These are phyloP conservation scores for Pichiaceae sp. DNA, from an alignment of 1,139 yeast genomes.

Conservation along the genomic window DNA sequence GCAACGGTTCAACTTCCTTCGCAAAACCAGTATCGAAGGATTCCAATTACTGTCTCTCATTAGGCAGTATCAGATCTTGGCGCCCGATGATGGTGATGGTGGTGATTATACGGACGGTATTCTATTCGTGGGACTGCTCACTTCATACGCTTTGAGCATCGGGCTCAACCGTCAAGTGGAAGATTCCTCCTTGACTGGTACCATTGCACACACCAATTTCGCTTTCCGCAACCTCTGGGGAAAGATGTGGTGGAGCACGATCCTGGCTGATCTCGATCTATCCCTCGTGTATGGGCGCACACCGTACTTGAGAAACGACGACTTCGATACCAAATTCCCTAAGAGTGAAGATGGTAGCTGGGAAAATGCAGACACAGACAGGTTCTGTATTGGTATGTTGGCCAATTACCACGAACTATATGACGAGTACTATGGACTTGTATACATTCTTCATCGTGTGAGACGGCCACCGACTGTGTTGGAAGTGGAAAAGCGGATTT, in stretches of 20 bases:
- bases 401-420: constrained; percentile 9
- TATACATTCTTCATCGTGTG: constrained; percentile 13
- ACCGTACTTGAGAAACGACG: constrained; percentile 24
- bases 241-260: constrained; percentile 21
- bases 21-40: constrained; percentile 24
- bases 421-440: constrained; percentile 6
- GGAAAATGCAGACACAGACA: constrained; percentile 11
- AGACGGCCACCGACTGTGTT: constrained; percentile 9
- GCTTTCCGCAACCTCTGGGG: constrained; percentile 19
- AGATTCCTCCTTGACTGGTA: constrained; percentile 21
- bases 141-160: constrained; percentile 35
- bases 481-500: constrained; percentile 7
- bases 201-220: constrained; percentile 2
- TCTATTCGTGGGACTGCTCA: constrained; percentile 29
- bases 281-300: constrained; percentile 34
- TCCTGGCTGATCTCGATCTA: constrained; percentile 31
- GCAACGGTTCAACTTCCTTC: constrained; percentile 25
- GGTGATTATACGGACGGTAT: constrained; percentile 24
- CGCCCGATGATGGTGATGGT: constrained; percentile 48
- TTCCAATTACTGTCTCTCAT: constrained; percentile 33
- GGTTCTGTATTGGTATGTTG: constrained; percentile 10
- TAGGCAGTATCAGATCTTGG: constrained; percentile 31
- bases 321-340: constrained; percentile 28
- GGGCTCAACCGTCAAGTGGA: constrained; percentile 35
- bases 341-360: constrained; percentile 13